Evolutionary conservation across 495 filamentous ascomycete genomes (phyloP), one percentile per base, ranked within the genome.

Genomic region (Neurospora tetrasperma): DNA sequence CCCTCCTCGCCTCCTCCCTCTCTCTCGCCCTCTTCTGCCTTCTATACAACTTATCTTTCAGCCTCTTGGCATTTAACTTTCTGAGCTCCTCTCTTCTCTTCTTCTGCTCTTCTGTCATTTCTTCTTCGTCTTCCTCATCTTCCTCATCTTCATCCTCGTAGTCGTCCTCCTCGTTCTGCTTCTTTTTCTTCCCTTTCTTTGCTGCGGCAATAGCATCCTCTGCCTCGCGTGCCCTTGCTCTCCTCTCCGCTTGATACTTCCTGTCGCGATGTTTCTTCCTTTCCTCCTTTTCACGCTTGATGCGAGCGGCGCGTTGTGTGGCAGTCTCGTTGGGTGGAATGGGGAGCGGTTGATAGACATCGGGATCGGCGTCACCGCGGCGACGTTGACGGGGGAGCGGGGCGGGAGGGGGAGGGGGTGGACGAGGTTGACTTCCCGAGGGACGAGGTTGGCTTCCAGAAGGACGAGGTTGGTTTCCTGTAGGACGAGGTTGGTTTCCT

Each of bases 91-190:
- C 9, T 2, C 3, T 9, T 1, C 16, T 43, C 14, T 7, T 43
- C 16, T 18, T 43, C 2, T 46, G 44, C 4, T 46, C 2, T 20
- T 46, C 44, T 1, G 44, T 46, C 18, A 46, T 9, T 9, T 20
- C 9, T 2, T 23, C 20, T 2, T 59, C 20, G 7, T 27, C 4
- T 5, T 5, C 9, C 0, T 23, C n/a, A 0, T 20, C 10, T 1
- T 23, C 20, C 0, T 54, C 43, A 0, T 46, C 20, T 1, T 54
- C 20, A 0, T 14, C 20, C 10, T 23, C 10, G 0, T 20, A n/a
- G 0, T 48, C 7, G 1, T 44, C 6, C 16, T 18, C 42, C 3
- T 38, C 35, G 23, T 48, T 48, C n/a, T 48, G 11, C 46, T 5
- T 14, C 46, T 20, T 6, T n/a, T 2, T 9, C 43, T 8, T n/a